Evolutionary conservation across 2,329 filamentous ascomycete genomes (phyloP), one percentile per base, ranked within the genome.

Genomic region (Talaromyces sp.): DNA sequence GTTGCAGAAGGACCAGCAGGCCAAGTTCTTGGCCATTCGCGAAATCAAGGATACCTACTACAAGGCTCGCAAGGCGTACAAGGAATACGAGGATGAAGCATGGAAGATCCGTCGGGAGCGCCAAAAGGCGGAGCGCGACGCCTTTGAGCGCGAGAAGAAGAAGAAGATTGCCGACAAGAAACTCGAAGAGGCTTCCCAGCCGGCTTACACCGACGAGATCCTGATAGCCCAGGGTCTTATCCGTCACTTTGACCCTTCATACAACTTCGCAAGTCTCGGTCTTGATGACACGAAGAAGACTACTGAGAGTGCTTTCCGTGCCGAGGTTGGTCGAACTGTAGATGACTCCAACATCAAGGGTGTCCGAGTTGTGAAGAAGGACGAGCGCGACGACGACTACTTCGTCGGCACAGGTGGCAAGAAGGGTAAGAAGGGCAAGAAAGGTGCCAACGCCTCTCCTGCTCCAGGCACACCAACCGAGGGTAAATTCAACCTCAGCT

Each of bases 151-250:
- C 46, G 79, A 81, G 68, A 78, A 77, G 71, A 75, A 75, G 67
- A 78, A 76, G 69, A 82, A 81, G 71, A 77, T 82, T 65, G 79
- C 82, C 55, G 81, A 83, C 68, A 82, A 82, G 71, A 80, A 80
- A 69, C 71, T 81, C 29, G 79, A 81, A 67, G 79, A 81, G 68
- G 79, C 75, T 61, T 77, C 73, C 31, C 88, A 91, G 69, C 92
- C 89, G 17, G 95, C 95, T 57, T 99, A 91, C 81, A 83, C 91
- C 53, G 91, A 97, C 69, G 92, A 99, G 80, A 96, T 99, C 71
- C 85, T 92, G 69, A 89, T 89, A 58, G 90, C 91, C 64, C 90
- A 95, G 79, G 89, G 87, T 73, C 83, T 99, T 52, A 90, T 98
- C 68, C 87, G 88, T 67, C 93, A 93, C 83, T 93, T 98, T 67